These are phyloP conservation scores for Phytophthora constricta DNA, from an alignment of 352 stramenopile species.

Conservation along the genomic window DNA sequence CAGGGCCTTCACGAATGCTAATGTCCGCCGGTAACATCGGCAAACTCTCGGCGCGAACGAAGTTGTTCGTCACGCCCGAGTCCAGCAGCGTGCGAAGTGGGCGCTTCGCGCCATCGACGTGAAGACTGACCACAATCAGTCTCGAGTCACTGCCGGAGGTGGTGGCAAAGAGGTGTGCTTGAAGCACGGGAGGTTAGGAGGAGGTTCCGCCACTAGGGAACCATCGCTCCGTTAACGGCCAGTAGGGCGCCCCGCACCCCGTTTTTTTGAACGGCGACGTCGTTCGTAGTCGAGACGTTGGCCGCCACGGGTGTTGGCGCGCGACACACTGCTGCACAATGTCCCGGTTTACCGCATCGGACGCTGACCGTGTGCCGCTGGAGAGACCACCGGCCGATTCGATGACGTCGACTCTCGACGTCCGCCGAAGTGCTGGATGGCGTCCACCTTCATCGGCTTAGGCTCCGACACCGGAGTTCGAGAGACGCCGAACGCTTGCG, in stretches of 20 bases:
- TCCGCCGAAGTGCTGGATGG: too few relatives aligned
- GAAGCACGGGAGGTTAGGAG: background rate
- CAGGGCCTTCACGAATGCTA: conserved; percentile 8
- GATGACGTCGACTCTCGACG: too few relatives aligned
- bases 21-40: conserved; percentile 20
- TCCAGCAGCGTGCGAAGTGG: background rate
- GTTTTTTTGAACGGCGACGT: conserved; percentile 8
- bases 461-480: too few relatives aligned
- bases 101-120: background rate
- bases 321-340: conserved; percentile 14
- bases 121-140: background rate
- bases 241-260: conserved; percentile 15
- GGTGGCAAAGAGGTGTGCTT: background rate
- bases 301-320: conserved; percentile 8
- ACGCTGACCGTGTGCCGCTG: background rate
- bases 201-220: conserved; percentile 4
- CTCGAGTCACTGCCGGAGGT: background rate
- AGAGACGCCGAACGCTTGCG: too few relatives aligned
- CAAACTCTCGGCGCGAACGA: conserved; percentile 22
- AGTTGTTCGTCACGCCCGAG: background rate
- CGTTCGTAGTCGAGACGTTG: conserved; percentile 5
- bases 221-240: background rate
- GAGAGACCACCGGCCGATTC: background rate
- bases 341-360: conserved; percentile 1
- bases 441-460: too few relatives aligned